A percentile compares a stretch with the other conserved stretches of the same genome.
Evolutionary conservation across 768 basidiomycete genomes (phyloP).

Genomic region (Boletales sp.): DNA sequence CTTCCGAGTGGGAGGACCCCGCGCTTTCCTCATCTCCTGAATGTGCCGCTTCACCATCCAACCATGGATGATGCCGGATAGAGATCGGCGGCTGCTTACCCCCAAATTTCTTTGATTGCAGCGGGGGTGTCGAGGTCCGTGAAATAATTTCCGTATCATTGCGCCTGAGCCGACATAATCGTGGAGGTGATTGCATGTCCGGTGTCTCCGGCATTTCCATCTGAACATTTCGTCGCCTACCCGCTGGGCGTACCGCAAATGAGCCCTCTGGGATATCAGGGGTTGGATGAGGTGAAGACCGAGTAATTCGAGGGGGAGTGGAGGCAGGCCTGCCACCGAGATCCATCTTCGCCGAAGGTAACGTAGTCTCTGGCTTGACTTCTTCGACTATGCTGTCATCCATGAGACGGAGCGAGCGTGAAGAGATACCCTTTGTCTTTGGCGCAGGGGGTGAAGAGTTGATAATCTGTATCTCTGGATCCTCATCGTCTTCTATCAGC

Average conservation of each 20-base stretch:
- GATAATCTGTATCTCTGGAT: conserved; percentile 49
- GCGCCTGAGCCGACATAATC: conserved; percentile 30
- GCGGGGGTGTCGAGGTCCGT: conserved; percentile 17
- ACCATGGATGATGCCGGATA: conserved; percentile 42
- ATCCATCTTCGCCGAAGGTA: conserved; percentile 5
- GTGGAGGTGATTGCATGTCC: conserved; percentile 24
- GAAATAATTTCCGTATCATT: conserved; percentile 25
- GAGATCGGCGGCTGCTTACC: conserved; percentile 25
- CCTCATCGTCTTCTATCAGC: conserved; percentile 66
- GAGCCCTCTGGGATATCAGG: conserved; percentile 37
- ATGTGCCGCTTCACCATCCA: conserved; percentile 71
- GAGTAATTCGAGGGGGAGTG: conserved; percentile 27
- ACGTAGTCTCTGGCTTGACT: conserved; percentile 17
- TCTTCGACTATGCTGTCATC: conserved; percentile 18
- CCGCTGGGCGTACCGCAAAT: conserved; percentile 43
- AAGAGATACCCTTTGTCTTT: conserved; percentile 4
- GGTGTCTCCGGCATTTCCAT: conserved; percentile 17
- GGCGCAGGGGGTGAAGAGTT: conserved; percentile 43
- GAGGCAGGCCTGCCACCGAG: conserved; percentile 32
- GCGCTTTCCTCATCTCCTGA: conserved; percentile 77
- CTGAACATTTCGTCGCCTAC: conserved; percentile 22
- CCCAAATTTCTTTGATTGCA: conserved; percentile 19
- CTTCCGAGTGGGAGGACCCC: conserved; percentile 55
- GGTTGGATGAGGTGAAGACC: conserved; percentile 13
- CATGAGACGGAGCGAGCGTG: background rate